Evolutionary conservation across 2,329 filamentous ascomycete species (phyloP).

Genomic region (Tolypocladium tundrense): DNA sequence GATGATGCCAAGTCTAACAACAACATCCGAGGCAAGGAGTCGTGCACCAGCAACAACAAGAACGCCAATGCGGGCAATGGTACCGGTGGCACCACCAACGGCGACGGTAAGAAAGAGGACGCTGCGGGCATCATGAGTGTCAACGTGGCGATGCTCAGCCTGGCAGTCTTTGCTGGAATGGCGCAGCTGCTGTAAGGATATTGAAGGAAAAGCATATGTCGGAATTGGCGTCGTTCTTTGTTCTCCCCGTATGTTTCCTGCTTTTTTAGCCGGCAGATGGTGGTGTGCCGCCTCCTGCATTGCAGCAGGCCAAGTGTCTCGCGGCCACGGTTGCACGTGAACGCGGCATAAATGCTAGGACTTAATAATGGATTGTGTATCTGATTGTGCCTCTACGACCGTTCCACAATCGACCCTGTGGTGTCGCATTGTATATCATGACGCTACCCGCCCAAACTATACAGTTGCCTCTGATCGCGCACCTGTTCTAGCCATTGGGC

Average conservation of each 20-base stretch:
- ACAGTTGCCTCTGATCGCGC: not conserved
- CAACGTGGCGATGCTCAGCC: constrained; percentile 36
- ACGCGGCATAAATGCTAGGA: constrained; percentile 24
- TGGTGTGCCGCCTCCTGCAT: constrained; percentile 19
- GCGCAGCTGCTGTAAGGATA: constrained; percentile 40
- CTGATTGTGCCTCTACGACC: constrained; percentile 10
- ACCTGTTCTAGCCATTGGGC: not conserved
- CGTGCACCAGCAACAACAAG: constrained; percentile 40
- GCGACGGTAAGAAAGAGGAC: constrained; percentile 19
- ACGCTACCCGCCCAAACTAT: not conserved
- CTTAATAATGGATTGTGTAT: constrained; percentile 34
- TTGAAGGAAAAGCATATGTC: constrained; percentile 14
- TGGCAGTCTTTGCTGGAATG: constrained; percentile 35
- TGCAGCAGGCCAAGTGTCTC: constrained; percentile 15
- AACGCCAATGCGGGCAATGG: constrained; percentile 38
- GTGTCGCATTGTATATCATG: not conserved
- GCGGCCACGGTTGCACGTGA: constrained; percentile 6
- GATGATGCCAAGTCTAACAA: constrained; percentile 27
- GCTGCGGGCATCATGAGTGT: constrained; percentile 34
- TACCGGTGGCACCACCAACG: constrained; percentile 12
- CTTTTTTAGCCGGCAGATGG: constrained; percentile 23
- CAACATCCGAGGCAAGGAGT: constrained; percentile 30
- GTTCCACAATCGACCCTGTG: not conserved
- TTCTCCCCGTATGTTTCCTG: constrained; percentile 20
- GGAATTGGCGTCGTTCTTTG: constrained; percentile 25